Conservation (phyloP, 129 eudicot species). For the Helichrysum umbraculigerum region DNA sequence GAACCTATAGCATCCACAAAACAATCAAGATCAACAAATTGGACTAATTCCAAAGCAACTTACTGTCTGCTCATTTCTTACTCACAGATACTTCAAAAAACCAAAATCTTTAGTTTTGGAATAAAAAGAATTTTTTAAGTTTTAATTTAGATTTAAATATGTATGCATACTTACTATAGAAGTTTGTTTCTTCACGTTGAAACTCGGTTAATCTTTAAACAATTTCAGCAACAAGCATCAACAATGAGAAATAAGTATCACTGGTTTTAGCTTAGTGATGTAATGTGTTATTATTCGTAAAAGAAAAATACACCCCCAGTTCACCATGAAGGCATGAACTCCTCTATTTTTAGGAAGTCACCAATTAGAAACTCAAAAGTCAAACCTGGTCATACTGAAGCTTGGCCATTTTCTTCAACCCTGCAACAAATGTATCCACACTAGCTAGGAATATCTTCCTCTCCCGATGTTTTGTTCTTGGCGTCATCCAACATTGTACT, state of each 20-base stretch:
- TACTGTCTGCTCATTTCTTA: not conserved
- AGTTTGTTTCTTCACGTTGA: not conserved
- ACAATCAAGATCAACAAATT: not conserved
- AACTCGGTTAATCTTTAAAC: not conserved
- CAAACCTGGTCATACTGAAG: constrained; percentile 75
- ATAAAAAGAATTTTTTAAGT: too few relatives aligned
- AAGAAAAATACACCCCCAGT: not conserved
- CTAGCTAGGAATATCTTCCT: constrained; percentile 93
- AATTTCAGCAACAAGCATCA: not conserved
- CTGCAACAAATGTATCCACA: constrained; percentile 81
- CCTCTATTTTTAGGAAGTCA: not conserved
- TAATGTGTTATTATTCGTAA: too few relatives aligned
- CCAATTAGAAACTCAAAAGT: constrained; percentile 5
- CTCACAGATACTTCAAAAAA: too few relatives aligned
- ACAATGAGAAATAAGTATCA: not conserved
- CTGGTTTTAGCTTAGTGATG: too few relatives aligned
- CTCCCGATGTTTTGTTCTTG: constrained; percentile 42
- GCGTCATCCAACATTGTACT: constrained; percentile 57
- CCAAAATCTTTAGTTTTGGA: not conserved
- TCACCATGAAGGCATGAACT: not conserved
- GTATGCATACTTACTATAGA: not conserved
- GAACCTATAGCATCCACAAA: constrained; percentile 39
- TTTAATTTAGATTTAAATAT: too few relatives aligned
- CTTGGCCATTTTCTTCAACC: constrained; percentile 90
- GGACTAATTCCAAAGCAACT: not conserved